Evolutionary conservation across 805 yeast species (phyloP).

Genomic region (Metschnikowia cubensis): DNA sequence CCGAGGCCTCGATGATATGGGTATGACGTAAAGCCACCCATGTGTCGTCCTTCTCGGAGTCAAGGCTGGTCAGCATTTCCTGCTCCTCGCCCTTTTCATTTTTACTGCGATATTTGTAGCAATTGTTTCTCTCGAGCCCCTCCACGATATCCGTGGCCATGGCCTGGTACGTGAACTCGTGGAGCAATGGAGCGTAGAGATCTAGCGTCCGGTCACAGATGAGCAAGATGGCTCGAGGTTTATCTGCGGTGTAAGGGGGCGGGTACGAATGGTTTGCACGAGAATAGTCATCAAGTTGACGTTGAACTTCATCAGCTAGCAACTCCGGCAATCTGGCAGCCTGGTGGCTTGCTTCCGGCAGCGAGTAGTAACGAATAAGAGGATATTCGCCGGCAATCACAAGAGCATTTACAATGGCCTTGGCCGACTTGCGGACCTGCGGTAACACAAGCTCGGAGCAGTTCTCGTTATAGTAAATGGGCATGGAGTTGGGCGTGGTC

Average conservation of each 20-base stretch:
- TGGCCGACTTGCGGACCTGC: slow-evolving; percentile 57
- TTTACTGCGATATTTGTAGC: slow-evolving; percentile 51
- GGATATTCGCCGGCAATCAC: slow-evolving; percentile 86
- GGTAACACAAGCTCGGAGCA: slow-evolving; percentile 59
- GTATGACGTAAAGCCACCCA: slow-evolving; percentile 70
- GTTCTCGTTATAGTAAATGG: slow-evolving; percentile 62
- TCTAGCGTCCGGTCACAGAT: slow-evolving; percentile 85
- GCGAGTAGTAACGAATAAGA: slow-evolving; percentile 66
- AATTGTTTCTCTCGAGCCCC: slow-evolving; percentile 38
- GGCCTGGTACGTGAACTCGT: slow-evolving; percentile 89
- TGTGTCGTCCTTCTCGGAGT: slow-evolving; percentile 62
- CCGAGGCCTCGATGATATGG: slow-evolving; percentile 74
- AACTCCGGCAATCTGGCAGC: slow-evolving; percentile 61
- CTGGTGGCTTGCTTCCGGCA: slow-evolving; percentile 45
- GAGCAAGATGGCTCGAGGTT: slow-evolving; percentile 70
- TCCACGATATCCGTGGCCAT: slow-evolving; percentile 75
- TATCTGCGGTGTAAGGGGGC: slow-evolving; percentile 47
- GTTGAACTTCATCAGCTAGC: slow-evolving; percentile 70
- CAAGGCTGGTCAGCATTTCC: slow-evolving; percentile 38
- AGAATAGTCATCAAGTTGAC: slow-evolving; percentile 69
- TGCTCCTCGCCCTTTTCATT: slow-evolving; percentile 43
- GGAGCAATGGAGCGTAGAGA: slow-evolving; percentile 75
- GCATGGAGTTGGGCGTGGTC: slow-evolving; percentile 52
- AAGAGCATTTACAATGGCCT: slow-evolving; percentile 66
- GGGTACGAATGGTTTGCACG: slow-evolving; percentile 61